Evolutionary conservation across 495 filamentous ascomycete species (phyloP).

Genomic region (Neurospora sublineolata): DNA sequence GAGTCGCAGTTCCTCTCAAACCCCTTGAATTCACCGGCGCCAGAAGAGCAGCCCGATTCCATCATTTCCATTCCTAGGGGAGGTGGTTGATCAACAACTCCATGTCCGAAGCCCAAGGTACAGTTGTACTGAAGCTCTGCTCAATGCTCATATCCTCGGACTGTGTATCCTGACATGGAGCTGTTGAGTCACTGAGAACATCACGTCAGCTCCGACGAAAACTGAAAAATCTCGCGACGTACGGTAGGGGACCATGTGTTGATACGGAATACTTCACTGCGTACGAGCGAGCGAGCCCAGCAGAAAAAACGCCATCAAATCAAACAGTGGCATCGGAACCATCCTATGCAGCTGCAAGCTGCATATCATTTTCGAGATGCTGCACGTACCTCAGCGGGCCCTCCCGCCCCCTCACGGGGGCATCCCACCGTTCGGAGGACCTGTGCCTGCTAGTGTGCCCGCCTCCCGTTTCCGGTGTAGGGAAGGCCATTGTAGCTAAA

Average conservation of each 20-base stretch:
- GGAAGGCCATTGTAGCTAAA: neutral
- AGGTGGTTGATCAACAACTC: neutral
- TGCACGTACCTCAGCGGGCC: neutral
- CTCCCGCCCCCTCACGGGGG: neutral
- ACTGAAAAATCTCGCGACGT: neutral
- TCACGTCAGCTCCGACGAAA: neutral
- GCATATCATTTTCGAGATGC: neutral
- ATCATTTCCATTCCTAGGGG: neutral
- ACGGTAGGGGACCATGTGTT: neutral
- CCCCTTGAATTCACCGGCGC: neutral
- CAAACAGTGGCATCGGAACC: neutral
- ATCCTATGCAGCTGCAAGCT: neutral
- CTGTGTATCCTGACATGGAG: neutral
- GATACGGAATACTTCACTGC: neutral
- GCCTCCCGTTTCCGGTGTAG: neutral
- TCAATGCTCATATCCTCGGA: neutral
- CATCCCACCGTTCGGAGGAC: neutral
- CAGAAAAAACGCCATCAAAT: neutral
- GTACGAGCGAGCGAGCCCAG: neutral
- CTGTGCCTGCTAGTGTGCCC: neutral
- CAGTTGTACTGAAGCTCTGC: neutral
- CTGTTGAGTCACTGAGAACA: neutral
- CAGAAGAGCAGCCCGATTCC: neutral
- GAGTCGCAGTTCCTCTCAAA: neutral
- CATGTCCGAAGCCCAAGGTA: neutral